A percentile compares a stretch with the other conserved stretches of the same genome.
Evolutionary conservation across 768 basidiomycete genomes (phyloP).

Genomic region (Tulasnella sp.): DNA sequence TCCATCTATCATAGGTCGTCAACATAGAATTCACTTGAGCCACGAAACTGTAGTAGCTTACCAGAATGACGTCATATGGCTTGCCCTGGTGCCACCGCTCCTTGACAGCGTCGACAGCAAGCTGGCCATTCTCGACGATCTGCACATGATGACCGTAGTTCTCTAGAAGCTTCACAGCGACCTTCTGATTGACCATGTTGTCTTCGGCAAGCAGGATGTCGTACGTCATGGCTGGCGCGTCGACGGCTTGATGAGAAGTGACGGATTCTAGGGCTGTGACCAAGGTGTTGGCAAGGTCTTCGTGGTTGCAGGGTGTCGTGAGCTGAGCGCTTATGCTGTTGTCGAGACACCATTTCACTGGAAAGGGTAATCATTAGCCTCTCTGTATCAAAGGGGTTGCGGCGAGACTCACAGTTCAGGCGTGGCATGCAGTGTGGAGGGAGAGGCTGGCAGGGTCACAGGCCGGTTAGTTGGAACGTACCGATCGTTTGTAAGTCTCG

Average conservation of each 20-base stretch:
- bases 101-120: constrained; percentile 93
- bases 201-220: constrained; percentile 97
- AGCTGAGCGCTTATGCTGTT: constrained; percentile 95
- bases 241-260: constrained; percentile 84
- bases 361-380: constrained; percentile 34
- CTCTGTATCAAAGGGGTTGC: neutral
- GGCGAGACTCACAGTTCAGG: constrained; percentile 64
- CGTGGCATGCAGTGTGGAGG: constrained; percentile 59
- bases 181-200: constrained; percentile 92
- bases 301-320: constrained; percentile 83
- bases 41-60: constrained; percentile 48
- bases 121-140: constrained; percentile 95
- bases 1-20: constrained; percentile 70
- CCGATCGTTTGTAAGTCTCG: constrained; percentile 22
- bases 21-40: constrained; percentile 24
- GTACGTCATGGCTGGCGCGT: constrained; percentile 82
- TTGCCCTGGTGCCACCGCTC: constrained; percentile 66
- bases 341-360: constrained; percentile 95
- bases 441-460: neutral
- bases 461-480: neutral
- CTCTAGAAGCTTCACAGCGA: constrained; percentile 95
- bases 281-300: constrained; percentile 89
- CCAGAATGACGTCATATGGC: constrained; percentile 91
- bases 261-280: constrained; percentile 94
- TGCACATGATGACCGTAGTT: constrained; percentile 94